Conservation (phyloP, 371 early-diverging fungal species). For the Circinella minor region DNA sequence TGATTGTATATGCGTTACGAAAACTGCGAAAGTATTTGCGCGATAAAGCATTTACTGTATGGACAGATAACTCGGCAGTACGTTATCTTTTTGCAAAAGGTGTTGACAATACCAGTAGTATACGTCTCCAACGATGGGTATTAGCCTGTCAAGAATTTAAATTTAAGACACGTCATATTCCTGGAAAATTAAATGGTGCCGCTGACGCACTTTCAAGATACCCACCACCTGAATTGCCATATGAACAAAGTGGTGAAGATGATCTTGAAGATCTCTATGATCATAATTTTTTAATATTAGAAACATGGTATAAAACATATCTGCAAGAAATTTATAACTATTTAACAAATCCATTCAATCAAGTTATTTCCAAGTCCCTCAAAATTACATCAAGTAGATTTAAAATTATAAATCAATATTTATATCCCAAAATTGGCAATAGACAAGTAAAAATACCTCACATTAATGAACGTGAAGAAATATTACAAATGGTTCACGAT, state of each 20-base stretch:
- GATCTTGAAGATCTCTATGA: neutral
- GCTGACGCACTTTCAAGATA: constrained; percentile 18
- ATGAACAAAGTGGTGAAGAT: neutral
- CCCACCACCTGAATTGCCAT: constrained; percentile 1
- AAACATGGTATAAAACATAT: neutral
- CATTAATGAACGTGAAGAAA: too few relatives aligned
- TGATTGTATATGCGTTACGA: neutral
- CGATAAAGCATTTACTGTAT: constrained; percentile 3
- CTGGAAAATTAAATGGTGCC: constrained; percentile 10
- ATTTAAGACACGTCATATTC: constrained; percentile 7
- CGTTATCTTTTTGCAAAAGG: neutral
- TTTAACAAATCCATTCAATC: neutral
- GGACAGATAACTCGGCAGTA: constrained; percentile 1
- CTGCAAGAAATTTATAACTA: neutral
- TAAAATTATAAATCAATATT: too few relatives aligned
- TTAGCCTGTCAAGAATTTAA: constrained; percentile 9
- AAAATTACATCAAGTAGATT: too few relatives aligned
- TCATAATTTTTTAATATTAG: neutral
- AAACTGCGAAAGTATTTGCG: constrained; percentile 2
- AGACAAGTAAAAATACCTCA: too few relatives aligned
- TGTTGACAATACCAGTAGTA: neutral
- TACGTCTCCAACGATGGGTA: constrained; percentile 16
- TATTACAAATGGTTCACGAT: too few relatives aligned
- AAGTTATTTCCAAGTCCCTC: neutral
- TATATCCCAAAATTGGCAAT: too few relatives aligned